Evolutionary conservation across 495 filamentous ascomycete genomes (phyloP), one percentile per base, ranked within the genome.

Genomic region (Penicillium longicatenatum): DNA sequence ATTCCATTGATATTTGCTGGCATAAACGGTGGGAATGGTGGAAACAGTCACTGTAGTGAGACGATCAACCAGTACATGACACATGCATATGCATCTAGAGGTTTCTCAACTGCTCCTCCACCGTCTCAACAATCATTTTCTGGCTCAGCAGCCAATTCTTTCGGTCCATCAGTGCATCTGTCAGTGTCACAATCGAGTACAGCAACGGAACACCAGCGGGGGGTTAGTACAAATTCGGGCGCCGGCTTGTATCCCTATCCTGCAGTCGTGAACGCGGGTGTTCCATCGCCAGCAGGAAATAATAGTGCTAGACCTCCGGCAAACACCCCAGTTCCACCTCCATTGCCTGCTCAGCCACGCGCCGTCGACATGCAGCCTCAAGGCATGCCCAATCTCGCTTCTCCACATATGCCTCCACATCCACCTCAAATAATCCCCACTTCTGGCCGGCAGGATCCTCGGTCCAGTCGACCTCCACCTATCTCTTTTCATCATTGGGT

Each of bases 1-100:
- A 82, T 97, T 37, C 94, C 94, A 17, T 81, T 95, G 60, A 89
- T 98, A 50, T 96, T 97, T 69, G 88, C 89, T 12, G 90, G 89
- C 39, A 88, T 95, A 72, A 22, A 48, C 31, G 35, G 50, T 24
- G 20, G 9, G 1, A 20, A 22, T 39, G 35, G 50, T 24, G 20
- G 9, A 2, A 20, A 22, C 16, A 21, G 21, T 6, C 31, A 17
- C 22, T 35, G 1, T 50, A 50, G 26, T 9, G 47, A 50, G n/a
- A 17, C 45, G n/a, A 22, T 22, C 7, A 54, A 53, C 6, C 57
- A 62, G 37, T 46, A 45, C 14, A 26, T 42, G 17, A 3, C 31
- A 35, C 31, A 35, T 14, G 31, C 41, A 11, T 45, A 56, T 12
- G 9, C 47, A 26, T 41, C 48, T 49, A 26, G 29, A 35, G 24